A percentile compares a stretch with the other conserved stretches of the same genome.
Evolutionary conservation across 768 basidiomycete genomes (phyloP).

Genomic region (Boletus edulis): DNA sequence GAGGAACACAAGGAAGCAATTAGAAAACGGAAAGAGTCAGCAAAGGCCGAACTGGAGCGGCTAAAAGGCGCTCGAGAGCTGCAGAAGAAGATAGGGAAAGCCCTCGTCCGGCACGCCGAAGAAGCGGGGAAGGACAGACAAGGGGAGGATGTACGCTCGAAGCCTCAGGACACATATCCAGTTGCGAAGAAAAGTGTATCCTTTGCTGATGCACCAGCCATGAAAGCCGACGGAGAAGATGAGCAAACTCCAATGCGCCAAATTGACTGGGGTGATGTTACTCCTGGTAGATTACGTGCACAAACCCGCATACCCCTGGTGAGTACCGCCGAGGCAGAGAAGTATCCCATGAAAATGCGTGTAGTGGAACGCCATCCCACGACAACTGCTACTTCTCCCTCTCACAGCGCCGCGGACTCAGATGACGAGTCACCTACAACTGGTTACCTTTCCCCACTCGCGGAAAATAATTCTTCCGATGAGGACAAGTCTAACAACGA

Average conservation of each 20-base stretch:
- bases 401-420: conserved; percentile 44
- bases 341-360: conserved; percentile 59
- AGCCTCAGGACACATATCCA: conserved; percentile 29
- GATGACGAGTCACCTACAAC: conserved; percentile 63
- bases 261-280: conserved; percentile 54
- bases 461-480: conserved; percentile 25
- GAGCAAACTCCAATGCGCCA: conserved; percentile 5
- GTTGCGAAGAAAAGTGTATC: conserved; percentile 60
- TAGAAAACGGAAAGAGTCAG: conserved; percentile 50
- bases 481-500: conserved; percentile 22
- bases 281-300: conserved; percentile 46
- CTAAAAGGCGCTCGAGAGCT: conserved; percentile 44
- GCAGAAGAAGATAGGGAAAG: conserved; percentile 79
- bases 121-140: conserved; percentile 34
- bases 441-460: conserved; percentile 31
- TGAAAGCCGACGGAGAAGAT: conserved; percentile 17
- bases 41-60: conserved; percentile 39
- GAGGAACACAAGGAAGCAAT: conserved; percentile 46
- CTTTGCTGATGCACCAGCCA: conserved; percentile 48
- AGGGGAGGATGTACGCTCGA: conserved; percentile 26
- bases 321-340: conserved; percentile 29
- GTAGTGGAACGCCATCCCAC: conserved; percentile 65
- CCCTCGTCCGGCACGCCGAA: conserved; percentile 47
- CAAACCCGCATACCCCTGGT: conserved; percentile 35
- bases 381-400: conserved; percentile 15